Evolutionary conservation across 31 red algal species (phyloP).

Genomic region (Endocladia muricata): DNA sequence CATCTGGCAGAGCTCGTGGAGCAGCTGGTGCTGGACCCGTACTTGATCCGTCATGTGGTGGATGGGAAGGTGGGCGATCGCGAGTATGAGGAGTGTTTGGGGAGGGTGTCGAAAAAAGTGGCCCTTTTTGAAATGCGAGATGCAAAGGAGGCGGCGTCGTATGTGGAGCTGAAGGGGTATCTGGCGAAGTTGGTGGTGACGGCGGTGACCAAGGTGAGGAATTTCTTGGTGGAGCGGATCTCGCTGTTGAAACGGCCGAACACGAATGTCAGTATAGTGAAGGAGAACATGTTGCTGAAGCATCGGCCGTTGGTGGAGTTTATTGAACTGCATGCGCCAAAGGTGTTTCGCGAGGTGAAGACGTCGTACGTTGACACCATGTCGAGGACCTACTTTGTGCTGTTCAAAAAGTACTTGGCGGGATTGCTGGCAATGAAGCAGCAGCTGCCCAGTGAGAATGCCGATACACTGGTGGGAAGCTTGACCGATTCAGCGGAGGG

Average conservation of each 20-base stretch:
- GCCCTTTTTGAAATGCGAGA: constrained; percentile 71
- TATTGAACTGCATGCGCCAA: constrained; percentile 62
- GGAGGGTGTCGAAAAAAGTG: constrained; percentile 68
- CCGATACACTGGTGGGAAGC: constrained; percentile 54
- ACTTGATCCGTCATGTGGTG: constrained; percentile 55
- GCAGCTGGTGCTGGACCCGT: constrained; percentile 63
- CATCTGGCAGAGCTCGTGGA: constrained; percentile 65
- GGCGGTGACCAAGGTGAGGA: constrained; percentile 59
- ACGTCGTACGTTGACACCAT: constrained; percentile 68
- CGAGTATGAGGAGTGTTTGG: constrained; percentile 55
- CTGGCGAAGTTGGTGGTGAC: constrained; percentile 49
- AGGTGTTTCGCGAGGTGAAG: constrained; percentile 64
- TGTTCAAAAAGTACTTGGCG: constrained; percentile 78
- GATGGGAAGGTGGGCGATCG: constrained; percentile 59
- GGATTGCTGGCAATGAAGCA: constrained; percentile 78
- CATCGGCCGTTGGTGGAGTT: constrained; percentile 77
- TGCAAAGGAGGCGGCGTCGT: constrained; percentile 39
- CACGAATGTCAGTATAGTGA: constrained; percentile 94
- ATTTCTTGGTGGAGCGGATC: constrained; percentile 72
- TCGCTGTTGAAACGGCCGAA: constrained; percentile 77
- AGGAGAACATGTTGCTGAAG: constrained; percentile 87
- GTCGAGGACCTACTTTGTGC: constrained; percentile 57
- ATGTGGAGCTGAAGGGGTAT: constrained; percentile 56
- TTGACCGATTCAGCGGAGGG: constrained; percentile 2
- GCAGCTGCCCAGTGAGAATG: constrained; percentile 49